Evolutionary conservation across 2,329 filamentous ascomycete genomes (phyloP).

Genomic region (Pseudopithomyces maydicus): DNA sequence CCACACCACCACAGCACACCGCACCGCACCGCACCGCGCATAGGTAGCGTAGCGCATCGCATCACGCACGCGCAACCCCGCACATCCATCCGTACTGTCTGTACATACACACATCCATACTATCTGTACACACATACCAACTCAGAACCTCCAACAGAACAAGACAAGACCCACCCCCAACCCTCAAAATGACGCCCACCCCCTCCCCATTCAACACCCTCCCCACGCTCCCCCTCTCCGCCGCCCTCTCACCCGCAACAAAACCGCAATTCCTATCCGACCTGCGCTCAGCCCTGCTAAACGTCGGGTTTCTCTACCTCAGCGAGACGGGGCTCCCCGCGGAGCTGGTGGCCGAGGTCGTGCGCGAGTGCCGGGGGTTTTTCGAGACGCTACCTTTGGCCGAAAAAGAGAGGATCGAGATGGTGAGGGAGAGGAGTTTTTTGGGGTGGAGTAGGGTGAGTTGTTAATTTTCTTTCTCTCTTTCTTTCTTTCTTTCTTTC

Average conservation of each 20-base stretch:
- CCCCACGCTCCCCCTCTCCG: slow-evolving; percentile 76
- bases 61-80: background rate
- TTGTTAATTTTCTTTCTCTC: slow-evolving; percentile 15
- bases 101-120: too few relatives aligned
- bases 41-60: too few relatives aligned
- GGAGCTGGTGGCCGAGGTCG: slow-evolving; percentile 67
- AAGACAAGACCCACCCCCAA: background rate
- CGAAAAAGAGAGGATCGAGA: slow-evolving; percentile 70
- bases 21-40: too few relatives aligned
- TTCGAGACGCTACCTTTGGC: slow-evolving; percentile 73
- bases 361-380: slow-evolving; percentile 71
- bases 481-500: too few relatives aligned
- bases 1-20: background rate
- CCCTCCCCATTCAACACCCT: slow-evolving; percentile 66
- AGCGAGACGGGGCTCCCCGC: slow-evolving; percentile 69
- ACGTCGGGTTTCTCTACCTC: slow-evolving; percentile 88
- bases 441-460: slow-evolving; percentile 53
- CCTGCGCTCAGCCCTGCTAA: slow-evolving; percentile 76
- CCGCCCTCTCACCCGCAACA: slow-evolving; percentile 67
- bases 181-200: background rate
- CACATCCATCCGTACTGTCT: background rate
- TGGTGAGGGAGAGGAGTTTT: slow-evolving; percentile 56
- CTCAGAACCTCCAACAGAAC: background rate
- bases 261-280: slow-evolving; percentile 75
- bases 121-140: too few relatives aligned